phyloP scores from a whole-genome alignment of 2,329 filamentous ascomycete species.

The Basipetospora chlamydospora region DNA sequence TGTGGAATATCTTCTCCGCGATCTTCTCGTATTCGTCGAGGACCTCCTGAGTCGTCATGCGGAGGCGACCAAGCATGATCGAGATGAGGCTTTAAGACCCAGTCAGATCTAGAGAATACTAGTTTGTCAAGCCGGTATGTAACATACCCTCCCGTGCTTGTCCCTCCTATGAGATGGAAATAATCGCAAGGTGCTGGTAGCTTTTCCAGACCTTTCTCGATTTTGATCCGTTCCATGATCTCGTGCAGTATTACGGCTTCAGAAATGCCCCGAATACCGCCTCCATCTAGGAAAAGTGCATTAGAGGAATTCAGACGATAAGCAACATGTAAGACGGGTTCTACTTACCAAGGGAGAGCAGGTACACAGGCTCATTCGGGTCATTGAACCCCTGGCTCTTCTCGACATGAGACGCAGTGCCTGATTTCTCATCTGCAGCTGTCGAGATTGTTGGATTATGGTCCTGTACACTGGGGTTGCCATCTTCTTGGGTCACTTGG shows the following conservation, averaged over 20 bases:
- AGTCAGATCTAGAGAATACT: background rate
- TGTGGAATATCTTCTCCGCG: constrained; percentile 20
- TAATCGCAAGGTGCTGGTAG: constrained; percentile 13
- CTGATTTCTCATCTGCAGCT: too few species aligned
- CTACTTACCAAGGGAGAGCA: constrained; percentile 7
- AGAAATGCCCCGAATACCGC: constrained; percentile 14
- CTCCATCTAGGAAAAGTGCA: constrained; percentile 10
- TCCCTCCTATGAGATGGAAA: constrained; percentile 17
- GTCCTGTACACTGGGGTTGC: too few species aligned
- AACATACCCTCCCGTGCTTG: constrained; percentile 15
- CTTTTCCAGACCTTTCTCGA: constrained; percentile 7
- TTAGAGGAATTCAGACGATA: background rate
- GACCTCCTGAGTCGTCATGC: constrained; percentile 27
- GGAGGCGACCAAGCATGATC: constrained; percentile 29
- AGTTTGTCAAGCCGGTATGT: background rate
- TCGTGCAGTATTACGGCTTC: constrained; percentile 13
- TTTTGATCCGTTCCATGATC: constrained; percentile 12
- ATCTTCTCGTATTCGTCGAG: constrained; percentile 24
- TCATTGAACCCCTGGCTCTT: background rate
- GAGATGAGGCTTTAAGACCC: constrained; percentile 23
- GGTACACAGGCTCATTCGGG: constrained; percentile 6
- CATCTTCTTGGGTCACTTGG: too few species aligned
- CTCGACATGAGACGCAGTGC: too few species aligned
- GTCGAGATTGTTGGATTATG: too few species aligned
- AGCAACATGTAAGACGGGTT: background rate